These are phyloP conservation scores for Alternaria alternata DNA, from an alignment of 2,329 filamentous ascomycete species.

Conservation along the genomic window DNA sequence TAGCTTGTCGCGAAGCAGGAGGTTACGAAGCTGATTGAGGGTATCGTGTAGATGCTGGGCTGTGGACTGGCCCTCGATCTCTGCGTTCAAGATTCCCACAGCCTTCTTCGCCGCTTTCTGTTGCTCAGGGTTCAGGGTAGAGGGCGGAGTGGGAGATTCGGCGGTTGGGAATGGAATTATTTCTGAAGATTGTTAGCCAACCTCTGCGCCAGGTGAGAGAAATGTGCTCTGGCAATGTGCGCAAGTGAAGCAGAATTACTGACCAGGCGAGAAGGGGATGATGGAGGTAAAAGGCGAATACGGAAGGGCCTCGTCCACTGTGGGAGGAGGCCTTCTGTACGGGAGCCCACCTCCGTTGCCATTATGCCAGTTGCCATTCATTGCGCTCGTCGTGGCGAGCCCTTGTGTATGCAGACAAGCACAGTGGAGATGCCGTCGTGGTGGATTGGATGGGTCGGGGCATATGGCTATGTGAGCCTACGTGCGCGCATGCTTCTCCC, in stretches of 20 bases:
- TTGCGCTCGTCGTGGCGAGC: slow-evolving; percentile 21
- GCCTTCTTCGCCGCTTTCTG: slow-evolving; percentile 60
- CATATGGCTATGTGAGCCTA: slow-evolving; percentile 20
- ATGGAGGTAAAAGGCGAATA: slow-evolving; percentile 84
- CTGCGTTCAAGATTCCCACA: slow-evolving; percentile 74
- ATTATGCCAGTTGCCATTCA: slow-evolving; percentile 46
- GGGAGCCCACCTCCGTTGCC: slow-evolving; percentile 45
- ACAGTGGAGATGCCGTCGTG: slow-evolving; percentile 8
- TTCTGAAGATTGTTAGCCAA: slow-evolving; percentile 47
- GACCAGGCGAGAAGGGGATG: slow-evolving; percentile 79
- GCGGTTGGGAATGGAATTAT: slow-evolving; percentile 57
- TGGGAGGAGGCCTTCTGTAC: slow-evolving; percentile 54
- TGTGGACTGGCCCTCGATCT: slow-evolving; percentile 66
- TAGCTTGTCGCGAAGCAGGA: slow-evolving; percentile 75
- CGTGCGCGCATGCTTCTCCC: slow-evolving; percentile 21
- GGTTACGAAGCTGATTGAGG: slow-evolving; percentile 75
- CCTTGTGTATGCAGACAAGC: slow-evolving; percentile 2
- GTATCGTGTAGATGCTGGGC: slow-evolving; percentile 75
- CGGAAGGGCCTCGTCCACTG: slow-evolving; percentile 78
- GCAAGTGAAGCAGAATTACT: slow-evolving; percentile 37
- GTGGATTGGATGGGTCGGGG: neutral
- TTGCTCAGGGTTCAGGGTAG: slow-evolving; percentile 53
- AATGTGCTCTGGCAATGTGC: slow-evolving; percentile 7
- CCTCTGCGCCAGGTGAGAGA: slow-evolving; percentile 26
- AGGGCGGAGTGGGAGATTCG: slow-evolving; percentile 50